phyloP scores from a whole-genome alignment of 164 flowering plant genomes.

The Berberis thunbergii region DNA sequence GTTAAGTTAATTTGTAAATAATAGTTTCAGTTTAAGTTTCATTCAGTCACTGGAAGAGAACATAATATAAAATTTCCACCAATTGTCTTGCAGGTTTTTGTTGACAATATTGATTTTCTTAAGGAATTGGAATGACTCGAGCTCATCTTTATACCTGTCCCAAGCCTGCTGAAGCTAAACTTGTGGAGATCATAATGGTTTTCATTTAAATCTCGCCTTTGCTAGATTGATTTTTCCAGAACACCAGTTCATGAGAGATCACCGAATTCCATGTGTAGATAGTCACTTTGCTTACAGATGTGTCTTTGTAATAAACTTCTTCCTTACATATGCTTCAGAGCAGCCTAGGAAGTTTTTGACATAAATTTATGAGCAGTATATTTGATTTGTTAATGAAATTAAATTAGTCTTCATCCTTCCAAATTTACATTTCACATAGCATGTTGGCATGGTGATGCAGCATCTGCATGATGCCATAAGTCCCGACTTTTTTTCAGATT shows the following conservation, averaged over 20 bases:
- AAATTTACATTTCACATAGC: constrained; percentile 2
- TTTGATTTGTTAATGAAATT: background rate
- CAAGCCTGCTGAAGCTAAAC: constrained; percentile 1
- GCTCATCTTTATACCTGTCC: background rate
- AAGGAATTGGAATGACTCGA: constrained; percentile 68
- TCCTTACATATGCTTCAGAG: constrained; percentile 2
- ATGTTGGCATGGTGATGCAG: constrained; percentile 31
- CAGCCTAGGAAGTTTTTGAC: constrained; percentile 7
- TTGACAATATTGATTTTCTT: constrained; percentile 77
- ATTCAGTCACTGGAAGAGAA: too few relatives aligned
- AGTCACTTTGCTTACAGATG: constrained; percentile 5
- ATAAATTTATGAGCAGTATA: background rate
- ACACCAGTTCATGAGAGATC: constrained; percentile 8
- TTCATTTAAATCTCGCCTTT: constrained; percentile 5
- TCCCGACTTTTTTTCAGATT: constrained; percentile 56
- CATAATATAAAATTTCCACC: background rate
- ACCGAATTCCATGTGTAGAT: constrained; percentile 24
- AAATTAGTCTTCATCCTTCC: too few relatives aligned
- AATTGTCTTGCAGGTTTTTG: constrained; percentile 66
- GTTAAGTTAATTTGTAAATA: too few relatives aligned
- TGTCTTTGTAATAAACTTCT: constrained; percentile 10
- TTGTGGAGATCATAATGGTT: constrained; percentile 3
- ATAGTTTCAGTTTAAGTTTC: too few relatives aligned
- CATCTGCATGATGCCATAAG: constrained; percentile 57
- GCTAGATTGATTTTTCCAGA: constrained; percentile 8